These are phyloP conservation scores for Harringtonia aguacate DNA, from an alignment of 2,329 filamentous ascomycete species.

Conservation along the genomic window DNA sequence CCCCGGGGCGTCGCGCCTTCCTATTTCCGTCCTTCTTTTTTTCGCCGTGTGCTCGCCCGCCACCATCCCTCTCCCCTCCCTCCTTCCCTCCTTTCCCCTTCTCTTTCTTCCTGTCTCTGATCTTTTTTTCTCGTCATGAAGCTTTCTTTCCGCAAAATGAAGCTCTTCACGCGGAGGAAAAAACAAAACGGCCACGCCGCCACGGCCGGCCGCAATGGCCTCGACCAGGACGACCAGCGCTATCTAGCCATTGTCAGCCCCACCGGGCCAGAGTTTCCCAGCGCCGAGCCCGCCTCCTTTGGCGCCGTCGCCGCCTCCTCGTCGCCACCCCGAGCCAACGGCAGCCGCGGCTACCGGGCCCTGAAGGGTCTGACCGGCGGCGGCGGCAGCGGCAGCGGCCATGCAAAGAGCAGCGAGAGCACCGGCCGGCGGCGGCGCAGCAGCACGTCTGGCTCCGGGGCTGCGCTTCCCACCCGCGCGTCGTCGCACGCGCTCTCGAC, in stretches of 20 bases:
- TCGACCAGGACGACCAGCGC: slow-evolving; percentile 9
- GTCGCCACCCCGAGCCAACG: not conserved
- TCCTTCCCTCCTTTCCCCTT: not conserved
- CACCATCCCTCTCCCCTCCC: not conserved
- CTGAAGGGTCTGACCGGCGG: slow-evolving; percentile 4
- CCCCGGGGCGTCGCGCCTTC: no score
- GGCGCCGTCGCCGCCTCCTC: no score
- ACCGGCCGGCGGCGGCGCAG: not conserved
- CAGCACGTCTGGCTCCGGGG: not conserved
- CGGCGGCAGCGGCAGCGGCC: not conserved
- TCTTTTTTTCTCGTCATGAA: slow-evolving; percentile 1
- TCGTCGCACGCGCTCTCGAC: slow-evolving; percentile 34
- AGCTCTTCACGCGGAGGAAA: slow-evolving; percentile 23
- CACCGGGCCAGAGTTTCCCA: slow-evolving; percentile 1
- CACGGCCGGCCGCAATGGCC: slow-evolving; percentile 2
- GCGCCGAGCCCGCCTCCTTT: not conserved
- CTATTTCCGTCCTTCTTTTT: no score
- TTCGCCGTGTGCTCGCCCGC: no score
- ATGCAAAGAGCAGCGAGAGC: not conserved
- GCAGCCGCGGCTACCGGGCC: slow-evolving; percentile 4
- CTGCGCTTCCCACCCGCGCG: slow-evolving; percentile 16
- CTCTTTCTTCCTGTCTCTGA: not conserved
- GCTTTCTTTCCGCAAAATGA: slow-evolving; percentile 16
- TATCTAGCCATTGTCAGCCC: slow-evolving; percentile 15
- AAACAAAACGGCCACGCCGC: slow-evolving; percentile 17